Conservation (phyloP, 2,329 filamentous ascomycete species). For the Lachnellula hyalina region DNA sequence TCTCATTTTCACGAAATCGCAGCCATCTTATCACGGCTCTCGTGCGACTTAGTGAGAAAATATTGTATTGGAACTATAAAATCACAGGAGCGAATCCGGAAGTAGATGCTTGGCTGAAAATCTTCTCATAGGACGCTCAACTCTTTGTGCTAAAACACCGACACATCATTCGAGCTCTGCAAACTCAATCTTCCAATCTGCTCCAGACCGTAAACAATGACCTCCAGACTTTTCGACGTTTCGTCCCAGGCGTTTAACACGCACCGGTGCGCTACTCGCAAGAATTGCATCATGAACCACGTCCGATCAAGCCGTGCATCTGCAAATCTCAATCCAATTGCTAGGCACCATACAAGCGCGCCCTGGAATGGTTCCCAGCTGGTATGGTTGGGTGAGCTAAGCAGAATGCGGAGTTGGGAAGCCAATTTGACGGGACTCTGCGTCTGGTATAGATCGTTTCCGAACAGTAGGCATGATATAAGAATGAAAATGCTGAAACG, state of each 20-base stretch:
- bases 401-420: not conserved
- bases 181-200: not conserved
- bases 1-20: no score
- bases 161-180: no score
- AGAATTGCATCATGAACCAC: constrained; percentile 4
- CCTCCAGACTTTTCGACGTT: not conserved
- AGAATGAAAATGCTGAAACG: not conserved
- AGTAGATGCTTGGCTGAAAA: no score
- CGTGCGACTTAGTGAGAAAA: no score
- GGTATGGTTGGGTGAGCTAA: not conserved
- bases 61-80: no score
- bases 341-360: not conserved
- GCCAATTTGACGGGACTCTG: not conserved
- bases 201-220: not conserved
- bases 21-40: no score
- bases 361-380: not conserved
- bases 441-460: not conserved
- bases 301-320: not conserved
- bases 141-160: no score
- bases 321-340: constrained; percentile 1
- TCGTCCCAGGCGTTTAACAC: not conserved
- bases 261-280: not conserved
- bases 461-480: not conserved
- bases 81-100: no score
- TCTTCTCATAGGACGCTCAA: no score